Evolutionary conservation across 306 rosid genomes (phyloP).

Genomic region (Quercus ilex): DNA sequence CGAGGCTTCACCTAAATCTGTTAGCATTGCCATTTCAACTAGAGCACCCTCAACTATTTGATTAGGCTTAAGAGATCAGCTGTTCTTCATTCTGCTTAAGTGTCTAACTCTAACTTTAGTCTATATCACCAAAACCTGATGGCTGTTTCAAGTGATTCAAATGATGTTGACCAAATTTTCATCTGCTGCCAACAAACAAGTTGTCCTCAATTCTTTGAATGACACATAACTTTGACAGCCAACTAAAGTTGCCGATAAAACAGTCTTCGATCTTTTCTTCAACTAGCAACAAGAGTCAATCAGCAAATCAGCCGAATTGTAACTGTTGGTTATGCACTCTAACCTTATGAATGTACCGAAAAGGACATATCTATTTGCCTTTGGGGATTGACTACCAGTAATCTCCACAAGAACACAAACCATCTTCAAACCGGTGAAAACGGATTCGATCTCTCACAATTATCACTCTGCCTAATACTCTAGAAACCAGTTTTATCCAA

Average conservation of each 20-base stretch:
- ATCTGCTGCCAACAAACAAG: not conserved
- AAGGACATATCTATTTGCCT: not conserved
- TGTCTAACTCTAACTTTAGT: not conserved
- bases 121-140: not conserved
- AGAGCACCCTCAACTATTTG: not conserved
- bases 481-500: slow-evolving; percentile 51
- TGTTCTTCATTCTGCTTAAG: no score
- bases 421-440: slow-evolving; percentile 66
- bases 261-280: not conserved
- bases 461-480: slow-evolving; percentile 46
- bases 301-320: not conserved
- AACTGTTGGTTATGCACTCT: not conserved
- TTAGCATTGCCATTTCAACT: not conserved
- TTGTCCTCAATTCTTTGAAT: not conserved
- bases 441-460: slow-evolving; percentile 73
- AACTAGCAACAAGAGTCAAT: not conserved
- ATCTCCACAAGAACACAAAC: slow-evolving; percentile 68
- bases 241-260: not conserved
- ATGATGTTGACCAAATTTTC: not conserved
- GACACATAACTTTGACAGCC: not conserved
- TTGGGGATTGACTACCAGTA: slow-evolving; percentile 42
- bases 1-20: not conserved
- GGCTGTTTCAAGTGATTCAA: not conserved
- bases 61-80: not conserved
- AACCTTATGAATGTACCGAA: not conserved